phyloP scores from a whole-genome alignment of 2,329 filamentous ascomycete species.

The Penicillium brasilianum region DNA sequence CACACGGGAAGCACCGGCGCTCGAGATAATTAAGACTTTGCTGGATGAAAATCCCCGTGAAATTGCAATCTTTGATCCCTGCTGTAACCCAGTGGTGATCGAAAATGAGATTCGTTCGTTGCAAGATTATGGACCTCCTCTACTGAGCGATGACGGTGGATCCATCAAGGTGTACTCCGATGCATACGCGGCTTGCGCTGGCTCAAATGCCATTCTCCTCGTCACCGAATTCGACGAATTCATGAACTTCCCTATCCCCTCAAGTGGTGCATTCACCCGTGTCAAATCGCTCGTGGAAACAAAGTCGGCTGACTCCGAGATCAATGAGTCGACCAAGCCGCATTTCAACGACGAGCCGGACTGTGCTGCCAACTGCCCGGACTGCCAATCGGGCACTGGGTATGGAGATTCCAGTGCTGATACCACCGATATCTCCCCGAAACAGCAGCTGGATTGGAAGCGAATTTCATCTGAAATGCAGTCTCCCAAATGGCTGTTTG shows the following conservation, averaged over 20 bases:
- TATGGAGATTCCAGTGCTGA: constrained; percentile 10
- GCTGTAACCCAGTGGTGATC: constrained; percentile 20
- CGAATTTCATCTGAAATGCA: constrained; percentile 17
- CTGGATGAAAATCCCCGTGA: constrained; percentile 23
- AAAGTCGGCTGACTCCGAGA: not conserved
- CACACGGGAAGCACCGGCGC: constrained; percentile 70
- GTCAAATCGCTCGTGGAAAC: not conserved
- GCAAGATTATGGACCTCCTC: constrained; percentile 13
- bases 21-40: constrained; percentile 24
- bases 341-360: constrained; percentile 15
- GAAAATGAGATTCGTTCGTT: constrained; percentile 21
- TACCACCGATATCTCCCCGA: constrained; percentile 6
- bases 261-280: not conserved
- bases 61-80: constrained; percentile 26
- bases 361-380: constrained; percentile 23
- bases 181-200: constrained; percentile 21
- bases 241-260: constrained; percentile 10
- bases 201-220: constrained; percentile 23
- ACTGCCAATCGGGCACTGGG: constrained; percentile 19
- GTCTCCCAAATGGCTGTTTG: constrained; percentile 25
- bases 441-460: constrained; percentile 23
- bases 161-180: constrained; percentile 24
- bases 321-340: not conserved
- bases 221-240: constrained; percentile 29
- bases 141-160: constrained; percentile 25